A percentile compares a stretch with the other conserved stretches of the same genome.
Conservation (phyloP, 257 asterid genomes). For the Petrea volubilis region DNA sequence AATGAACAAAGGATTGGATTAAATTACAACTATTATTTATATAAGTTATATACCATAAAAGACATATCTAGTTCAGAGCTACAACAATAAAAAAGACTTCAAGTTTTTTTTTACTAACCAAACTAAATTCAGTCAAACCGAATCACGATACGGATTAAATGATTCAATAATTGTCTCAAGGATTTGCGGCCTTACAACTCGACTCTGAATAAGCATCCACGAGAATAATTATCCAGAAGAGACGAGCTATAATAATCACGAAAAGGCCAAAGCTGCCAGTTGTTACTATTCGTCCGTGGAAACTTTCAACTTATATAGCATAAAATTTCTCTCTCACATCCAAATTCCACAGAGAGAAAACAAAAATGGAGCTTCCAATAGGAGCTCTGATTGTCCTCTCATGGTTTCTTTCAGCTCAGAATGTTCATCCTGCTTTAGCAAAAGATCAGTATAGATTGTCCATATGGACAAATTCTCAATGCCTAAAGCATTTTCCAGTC, state of each 20-base stretch:
- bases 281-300: background rate
- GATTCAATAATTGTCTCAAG: too few relatives aligned
- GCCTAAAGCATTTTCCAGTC: conserved; percentile 38
- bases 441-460: conserved; percentile 25
- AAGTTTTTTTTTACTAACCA: too few relatives aligned
- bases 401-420: background rate
- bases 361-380: conserved; percentile 6
- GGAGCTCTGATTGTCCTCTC: background rate
- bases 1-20: too few relatives aligned
- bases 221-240: background rate
- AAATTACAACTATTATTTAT: too few relatives aligned
- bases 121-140: too few relatives aligned
- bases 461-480: conserved; percentile 40
- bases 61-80: too few relatives aligned
- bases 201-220: background rate
- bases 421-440: background rate
- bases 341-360: background rate
- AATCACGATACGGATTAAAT: too few relatives aligned
- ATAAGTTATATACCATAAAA: too few relatives aligned
- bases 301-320: background rate
- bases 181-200: background rate
- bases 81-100: too few relatives aligned
- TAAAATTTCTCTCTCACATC: background rate
- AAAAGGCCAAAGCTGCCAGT: background rate
- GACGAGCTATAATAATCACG: background rate